A percentile compares a stretch with the other conserved stretches of the same genome.
phyloP scores from a whole-genome alignment of 139 green algal species.

The Dunaliella primolecta region DNA sequence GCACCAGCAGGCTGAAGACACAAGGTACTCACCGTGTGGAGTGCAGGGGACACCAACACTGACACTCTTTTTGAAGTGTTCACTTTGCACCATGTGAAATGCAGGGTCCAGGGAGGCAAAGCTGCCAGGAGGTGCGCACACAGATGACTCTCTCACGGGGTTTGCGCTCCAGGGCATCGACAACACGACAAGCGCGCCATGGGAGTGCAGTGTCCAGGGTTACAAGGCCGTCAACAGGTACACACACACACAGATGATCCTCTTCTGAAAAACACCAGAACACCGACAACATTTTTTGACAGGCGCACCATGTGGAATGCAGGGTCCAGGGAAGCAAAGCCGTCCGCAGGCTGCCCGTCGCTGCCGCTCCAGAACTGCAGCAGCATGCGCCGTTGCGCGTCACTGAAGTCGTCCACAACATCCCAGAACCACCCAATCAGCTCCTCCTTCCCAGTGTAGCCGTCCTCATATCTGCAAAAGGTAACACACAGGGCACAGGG shows the following conservation, averaged over 20 bases:
- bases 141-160: too few species aligned
- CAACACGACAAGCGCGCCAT: too few species aligned
- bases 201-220: too few species aligned
- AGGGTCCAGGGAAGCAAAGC: slow-evolving; percentile 57
- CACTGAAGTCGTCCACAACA: slow-evolving; percentile 49
- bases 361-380: slow-evolving; percentile 63
- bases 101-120: slow-evolving; percentile 57
- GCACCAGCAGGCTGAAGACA: too few species aligned
- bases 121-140: slow-evolving; percentile 54
- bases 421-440: slow-evolving; percentile 62
- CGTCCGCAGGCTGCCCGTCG: slow-evolving; percentile 61
- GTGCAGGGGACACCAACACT: too few species aligned
- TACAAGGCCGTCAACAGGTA: too few species aligned
- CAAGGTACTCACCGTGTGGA: too few species aligned
- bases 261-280: too few species aligned
- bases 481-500: not conserved
- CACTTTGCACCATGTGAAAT: slow-evolving; percentile 60
- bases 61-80: too few species aligned
- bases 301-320: slow-evolving; percentile 53
- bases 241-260: too few species aligned
- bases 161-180: too few species aligned
- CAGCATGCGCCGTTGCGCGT: slow-evolving; percentile 50
- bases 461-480: slow-evolving; percentile 55
- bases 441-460: slow-evolving; percentile 60
- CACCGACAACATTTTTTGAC: too few species aligned